Evolutionary conservation across 2,329 filamentous ascomycete genomes (phyloP).

Genomic region (Xylaria arbuscula): DNA sequence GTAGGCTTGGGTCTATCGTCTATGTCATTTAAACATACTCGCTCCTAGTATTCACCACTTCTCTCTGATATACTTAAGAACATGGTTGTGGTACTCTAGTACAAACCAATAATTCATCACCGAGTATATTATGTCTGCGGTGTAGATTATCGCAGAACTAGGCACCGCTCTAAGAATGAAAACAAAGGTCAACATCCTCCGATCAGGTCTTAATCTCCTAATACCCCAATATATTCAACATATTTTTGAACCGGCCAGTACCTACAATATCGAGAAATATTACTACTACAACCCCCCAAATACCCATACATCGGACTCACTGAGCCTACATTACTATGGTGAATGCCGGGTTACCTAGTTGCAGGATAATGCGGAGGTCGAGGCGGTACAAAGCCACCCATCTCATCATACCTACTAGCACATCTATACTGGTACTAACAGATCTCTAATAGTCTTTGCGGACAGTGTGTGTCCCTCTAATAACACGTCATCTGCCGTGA

Average conservation of each 20-base stretch:
- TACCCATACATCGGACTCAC: background rate
- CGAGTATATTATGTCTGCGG: background rate
- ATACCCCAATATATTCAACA: background rate
- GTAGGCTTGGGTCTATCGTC: background rate
- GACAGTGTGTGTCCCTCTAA: background rate
- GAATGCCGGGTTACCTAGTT: background rate
- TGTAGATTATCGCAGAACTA: background rate
- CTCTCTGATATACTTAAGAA: background rate
- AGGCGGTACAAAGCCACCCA: background rate
- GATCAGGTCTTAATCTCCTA: background rate
- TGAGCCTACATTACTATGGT: background rate
- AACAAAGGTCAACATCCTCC: background rate
- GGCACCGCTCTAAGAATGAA: background rate
- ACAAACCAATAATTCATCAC: background rate
- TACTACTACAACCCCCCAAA: background rate
- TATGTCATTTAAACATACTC: background rate
- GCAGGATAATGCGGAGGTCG: background rate
- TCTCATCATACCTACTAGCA: background rate
- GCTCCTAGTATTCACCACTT: background rate
- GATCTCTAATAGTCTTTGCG: background rate
- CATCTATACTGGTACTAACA: background rate
- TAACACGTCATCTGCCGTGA: background rate
- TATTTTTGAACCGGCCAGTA: background rate
- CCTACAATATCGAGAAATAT: background rate
- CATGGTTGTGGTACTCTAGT: background rate